phyloP scores from a whole-genome alignment of 2,329 filamentous ascomycete genomes.

The Talaromyces piceae region DNA sequence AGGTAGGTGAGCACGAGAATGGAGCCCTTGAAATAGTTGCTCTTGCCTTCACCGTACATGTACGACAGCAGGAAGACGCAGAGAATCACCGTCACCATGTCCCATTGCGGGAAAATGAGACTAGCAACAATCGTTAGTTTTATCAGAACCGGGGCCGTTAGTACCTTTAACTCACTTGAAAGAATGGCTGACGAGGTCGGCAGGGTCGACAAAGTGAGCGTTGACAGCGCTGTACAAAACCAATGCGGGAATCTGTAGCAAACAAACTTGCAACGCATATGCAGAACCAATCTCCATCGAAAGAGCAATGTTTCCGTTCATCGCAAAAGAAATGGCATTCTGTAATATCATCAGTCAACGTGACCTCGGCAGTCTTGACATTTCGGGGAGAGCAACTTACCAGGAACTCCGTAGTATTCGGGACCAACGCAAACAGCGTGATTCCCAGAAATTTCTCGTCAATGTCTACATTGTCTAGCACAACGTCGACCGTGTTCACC shows the following conservation, averaged over 20 bases:
- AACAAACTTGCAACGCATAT: constrained; percentile 90
- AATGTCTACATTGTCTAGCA: constrained; percentile 79
- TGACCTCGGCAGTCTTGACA: background rate
- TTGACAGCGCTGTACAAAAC: constrained; percentile 84
- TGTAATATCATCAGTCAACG: constrained; percentile 29
- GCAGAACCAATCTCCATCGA: constrained; percentile 99
- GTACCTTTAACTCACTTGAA: constrained; percentile 42
- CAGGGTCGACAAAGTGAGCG: constrained; percentile 48
- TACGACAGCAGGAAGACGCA: constrained; percentile 95
- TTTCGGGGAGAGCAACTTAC: constrained; percentile 44
- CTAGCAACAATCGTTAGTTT: constrained; percentile 30
- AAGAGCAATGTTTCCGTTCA: constrained; percentile 98
- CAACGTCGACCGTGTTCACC: constrained; percentile 95
- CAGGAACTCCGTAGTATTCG: constrained; percentile 96
- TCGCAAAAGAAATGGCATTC: constrained; percentile 98
- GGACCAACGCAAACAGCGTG: constrained; percentile 90
- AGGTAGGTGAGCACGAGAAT: constrained; percentile 89
- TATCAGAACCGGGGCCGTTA: constrained; percentile 5
- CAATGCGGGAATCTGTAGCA: constrained; percentile 86
- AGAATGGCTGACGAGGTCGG: constrained; percentile 45
- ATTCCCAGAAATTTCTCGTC: constrained; percentile 98
- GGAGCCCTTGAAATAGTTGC: constrained; percentile 99
- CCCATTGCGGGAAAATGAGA: constrained; percentile 96
- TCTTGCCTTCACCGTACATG: constrained; percentile 97
- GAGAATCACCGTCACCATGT: constrained; percentile 93